Conservation (phyloP, 1,139 yeast genomes). For the Suhomyces panamericanus region DNA sequence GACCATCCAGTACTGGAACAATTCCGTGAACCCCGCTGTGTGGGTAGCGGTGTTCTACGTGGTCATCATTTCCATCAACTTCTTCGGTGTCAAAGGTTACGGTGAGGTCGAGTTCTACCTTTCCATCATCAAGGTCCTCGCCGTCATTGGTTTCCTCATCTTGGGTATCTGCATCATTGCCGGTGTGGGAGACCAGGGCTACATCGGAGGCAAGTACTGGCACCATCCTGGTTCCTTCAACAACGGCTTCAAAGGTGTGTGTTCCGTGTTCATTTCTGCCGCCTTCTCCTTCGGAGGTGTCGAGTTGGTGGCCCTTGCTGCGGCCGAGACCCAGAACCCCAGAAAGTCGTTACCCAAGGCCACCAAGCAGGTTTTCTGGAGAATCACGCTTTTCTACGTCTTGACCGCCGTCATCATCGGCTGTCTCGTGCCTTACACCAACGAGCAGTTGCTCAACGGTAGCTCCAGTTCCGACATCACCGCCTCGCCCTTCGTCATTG, state of each 20-base stretch:
- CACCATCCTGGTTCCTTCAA: conserved; percentile 25
- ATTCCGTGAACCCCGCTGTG: conserved; percentile 24
- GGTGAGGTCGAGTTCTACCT: conserved; percentile 53
- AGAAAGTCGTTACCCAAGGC: conserved; percentile 25
- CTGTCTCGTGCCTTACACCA: conserved; percentile 44
- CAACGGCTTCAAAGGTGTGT: conserved; percentile 25
- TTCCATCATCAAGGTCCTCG: conserved; percentile 31
- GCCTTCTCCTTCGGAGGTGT: conserved; percentile 27
- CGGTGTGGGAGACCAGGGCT: conserved; percentile 30
- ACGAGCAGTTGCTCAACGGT: conserved; percentile 38
- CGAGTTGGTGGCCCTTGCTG: conserved; percentile 26
- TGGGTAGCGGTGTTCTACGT: conserved; percentile 52
- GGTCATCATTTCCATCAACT: conserved; percentile 40
- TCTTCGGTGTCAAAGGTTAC: conserved; percentile 48
- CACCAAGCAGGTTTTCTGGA: conserved; percentile 26
- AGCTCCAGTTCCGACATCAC: conserved; percentile 21
- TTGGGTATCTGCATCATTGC: conserved; percentile 25
- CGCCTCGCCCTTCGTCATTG: conserved; percentile 46
- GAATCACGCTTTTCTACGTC: conserved; percentile 26
- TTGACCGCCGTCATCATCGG: conserved; percentile 49
- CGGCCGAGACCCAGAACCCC: conserved; percentile 26
- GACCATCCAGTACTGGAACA: conserved; percentile 32
- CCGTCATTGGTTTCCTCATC: conserved; percentile 27
- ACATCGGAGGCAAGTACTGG: conserved; percentile 27
- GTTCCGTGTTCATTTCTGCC: conserved; percentile 25